phyloP scores from a whole-genome alignment of 164 flowering plant genomes.

The Umbilicus rupestris region DNA sequence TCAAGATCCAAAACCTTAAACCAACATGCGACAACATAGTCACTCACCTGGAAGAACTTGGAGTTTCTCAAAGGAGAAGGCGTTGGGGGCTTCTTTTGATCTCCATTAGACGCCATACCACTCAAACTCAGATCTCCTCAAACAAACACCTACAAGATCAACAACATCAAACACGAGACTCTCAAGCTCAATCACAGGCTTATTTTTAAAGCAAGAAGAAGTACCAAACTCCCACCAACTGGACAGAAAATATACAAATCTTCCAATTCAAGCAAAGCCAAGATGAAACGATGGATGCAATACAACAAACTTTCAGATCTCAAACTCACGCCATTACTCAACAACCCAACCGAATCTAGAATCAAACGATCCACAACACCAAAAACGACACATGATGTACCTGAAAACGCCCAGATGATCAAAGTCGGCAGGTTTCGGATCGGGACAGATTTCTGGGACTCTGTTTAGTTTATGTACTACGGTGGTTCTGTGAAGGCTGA shows the following conservation, averaged over 20 bases:
- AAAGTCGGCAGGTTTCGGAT: background rate
- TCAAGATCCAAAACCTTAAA: background rate
- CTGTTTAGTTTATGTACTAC: too few relatives aligned
- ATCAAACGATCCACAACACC: background rate
- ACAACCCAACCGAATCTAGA: background rate
- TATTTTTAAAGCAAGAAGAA: background rate
- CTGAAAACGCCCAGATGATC: background rate
- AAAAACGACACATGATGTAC: background rate
- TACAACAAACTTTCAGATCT: background rate
- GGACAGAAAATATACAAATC: background rate
- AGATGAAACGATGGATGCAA: background rate
- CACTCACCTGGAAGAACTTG: conserved; percentile 70
- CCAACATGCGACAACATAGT: background rate
- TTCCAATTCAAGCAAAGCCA: background rate
- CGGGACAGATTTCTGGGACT: background rate
- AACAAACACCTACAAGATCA: background rate
- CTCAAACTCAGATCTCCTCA: background rate
- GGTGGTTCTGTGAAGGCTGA: too few relatives aligned
- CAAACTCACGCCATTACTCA: background rate
- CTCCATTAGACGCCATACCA: conserved; percentile 35
- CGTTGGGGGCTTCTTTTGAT: conserved; percentile 55
- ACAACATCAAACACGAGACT: background rate
- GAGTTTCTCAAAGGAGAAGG: conserved; percentile 78
- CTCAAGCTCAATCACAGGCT: background rate
- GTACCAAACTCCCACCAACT: conserved; percentile 1